Evolutionary conservation across 352 stramenopile genomes (phyloP).

Genomic region (Phytopythium litorale): DNA sequence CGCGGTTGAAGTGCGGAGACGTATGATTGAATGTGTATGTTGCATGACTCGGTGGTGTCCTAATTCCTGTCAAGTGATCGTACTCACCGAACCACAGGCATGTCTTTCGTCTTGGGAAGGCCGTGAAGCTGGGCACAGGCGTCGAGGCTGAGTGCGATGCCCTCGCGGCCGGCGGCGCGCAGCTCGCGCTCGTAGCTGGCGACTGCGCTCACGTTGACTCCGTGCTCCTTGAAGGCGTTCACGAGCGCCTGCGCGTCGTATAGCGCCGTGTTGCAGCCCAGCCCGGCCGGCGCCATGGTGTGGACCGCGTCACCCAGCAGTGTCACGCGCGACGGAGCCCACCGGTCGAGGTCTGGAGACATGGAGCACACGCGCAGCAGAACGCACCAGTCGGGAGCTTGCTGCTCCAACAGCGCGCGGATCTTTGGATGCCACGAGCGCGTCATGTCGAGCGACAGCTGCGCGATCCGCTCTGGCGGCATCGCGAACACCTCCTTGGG

Average conservation of each 20-base stretch:
- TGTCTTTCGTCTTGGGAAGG: constrained; percentile 35
- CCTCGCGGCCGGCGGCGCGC: constrained; percentile 38
- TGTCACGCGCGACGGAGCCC: constrained; percentile 42
- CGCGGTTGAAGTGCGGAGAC: too few species aligned
- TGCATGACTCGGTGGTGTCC: too few species aligned
- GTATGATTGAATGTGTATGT: too few species aligned
- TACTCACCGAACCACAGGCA: constrained; percentile 16
- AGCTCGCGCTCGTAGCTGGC: constrained; percentile 49
- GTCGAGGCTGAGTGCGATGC: constrained; percentile 37
- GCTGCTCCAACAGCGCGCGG: constrained; percentile 34
- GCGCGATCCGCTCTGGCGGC: constrained; percentile 33
- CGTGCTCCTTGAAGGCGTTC: constrained; percentile 33
- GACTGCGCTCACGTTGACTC: constrained; percentile 45
- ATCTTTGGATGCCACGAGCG: constrained; percentile 41
- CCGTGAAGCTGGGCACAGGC: constrained; percentile 46
- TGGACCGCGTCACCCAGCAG: constrained; percentile 59
- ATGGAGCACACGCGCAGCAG: constrained; percentile 66
- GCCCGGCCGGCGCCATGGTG: constrained; percentile 54
- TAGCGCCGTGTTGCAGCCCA: constrained; percentile 52
- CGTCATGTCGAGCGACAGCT: constrained; percentile 50
- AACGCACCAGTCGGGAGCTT: constrained; percentile 44
- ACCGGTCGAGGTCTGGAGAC: constrained; percentile 38
- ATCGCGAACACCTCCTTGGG: constrained; percentile 18
- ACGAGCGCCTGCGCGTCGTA: constrained; percentile 47
- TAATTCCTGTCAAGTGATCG: background rate